phyloP scores from a whole-genome alignment of 768 basidiomycete genomes.

The Boletus patriciae region DNA sequence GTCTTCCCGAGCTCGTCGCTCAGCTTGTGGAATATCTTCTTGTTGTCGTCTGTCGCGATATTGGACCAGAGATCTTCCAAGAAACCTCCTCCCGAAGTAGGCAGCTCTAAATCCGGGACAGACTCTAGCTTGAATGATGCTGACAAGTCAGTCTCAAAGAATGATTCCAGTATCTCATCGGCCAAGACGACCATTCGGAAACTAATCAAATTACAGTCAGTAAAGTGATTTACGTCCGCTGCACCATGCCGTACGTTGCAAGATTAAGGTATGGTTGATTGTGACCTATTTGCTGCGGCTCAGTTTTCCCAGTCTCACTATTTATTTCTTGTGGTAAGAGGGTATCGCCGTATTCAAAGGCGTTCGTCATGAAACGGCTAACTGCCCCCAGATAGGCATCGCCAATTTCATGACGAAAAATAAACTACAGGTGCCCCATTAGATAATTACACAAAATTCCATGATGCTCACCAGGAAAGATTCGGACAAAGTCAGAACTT shows the following conservation, averaged over 20 bases:
- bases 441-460: not conserved
- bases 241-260: slow-evolving; percentile 57
- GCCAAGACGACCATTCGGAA: slow-evolving; percentile 99
- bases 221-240: slow-evolving; percentile 2
- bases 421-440: slow-evolving; percentile 62
- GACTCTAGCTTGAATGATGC: slow-evolving; percentile 81
- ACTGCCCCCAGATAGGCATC: slow-evolving; percentile 96
- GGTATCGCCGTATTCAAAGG: slow-evolving; percentile 97
- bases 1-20: slow-evolving; percentile 94
- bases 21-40: slow-evolving; percentile 88
- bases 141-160: slow-evolving; percentile 92
- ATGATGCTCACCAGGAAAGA: slow-evolving; percentile 67
- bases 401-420: slow-evolving; percentile 95
- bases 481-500: slow-evolving; percentile 93
- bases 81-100: slow-evolving; percentile 57
- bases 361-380: slow-evolving; percentile 96
- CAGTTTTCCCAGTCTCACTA: slow-evolving; percentile 37
- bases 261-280: slow-evolving; percentile 94
- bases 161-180: slow-evolving; percentile 93
- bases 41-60: slow-evolving; percentile 89
- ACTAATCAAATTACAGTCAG: slow-evolving; percentile 38
- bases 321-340: slow-evolving; percentile 53
- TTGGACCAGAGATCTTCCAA: slow-evolving; percentile 86
- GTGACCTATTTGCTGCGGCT: slow-evolving; percentile 53
- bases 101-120: slow-evolving; percentile 65